Conservation (phyloP, 2,329 filamentous ascomycete species). For the Scedosporium boydii region DNA sequence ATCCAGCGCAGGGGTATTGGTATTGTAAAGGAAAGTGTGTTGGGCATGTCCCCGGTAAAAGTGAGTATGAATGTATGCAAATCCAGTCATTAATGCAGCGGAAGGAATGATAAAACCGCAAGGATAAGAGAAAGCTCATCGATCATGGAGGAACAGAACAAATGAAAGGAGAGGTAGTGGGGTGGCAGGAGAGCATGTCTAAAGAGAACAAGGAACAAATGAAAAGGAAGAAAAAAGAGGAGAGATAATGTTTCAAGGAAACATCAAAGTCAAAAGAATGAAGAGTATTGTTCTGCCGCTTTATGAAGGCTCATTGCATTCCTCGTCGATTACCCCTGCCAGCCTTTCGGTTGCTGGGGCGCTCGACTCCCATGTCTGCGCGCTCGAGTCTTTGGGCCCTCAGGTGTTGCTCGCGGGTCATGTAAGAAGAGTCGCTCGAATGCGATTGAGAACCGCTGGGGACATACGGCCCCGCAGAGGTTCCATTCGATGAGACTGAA, state of each 20-base stretch:
- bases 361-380: conserved; percentile 52
- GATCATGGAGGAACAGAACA: conserved; percentile 3
- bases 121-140: conserved; percentile 1
- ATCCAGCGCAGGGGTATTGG: too few relatives aligned
- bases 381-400: conserved; percentile 24
- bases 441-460: neutral
- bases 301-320: conserved; percentile 12
- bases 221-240: conserved; percentile 5
- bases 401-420: conserved; percentile 15
- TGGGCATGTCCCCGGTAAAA: neutral
- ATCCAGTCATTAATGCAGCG: neutral
- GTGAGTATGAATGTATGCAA: neutral
- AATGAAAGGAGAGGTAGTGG: neutral
- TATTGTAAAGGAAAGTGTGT: neutral
- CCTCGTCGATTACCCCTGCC: conserved; percentile 5
- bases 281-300: neutral
- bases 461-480: conserved; percentile 15
- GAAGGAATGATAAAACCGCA: conserved; percentile 10
- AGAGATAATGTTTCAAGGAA: neutral
- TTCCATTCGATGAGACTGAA: conserved; percentile 39
- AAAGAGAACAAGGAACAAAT: too few relatives aligned
- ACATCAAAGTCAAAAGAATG: neutral
- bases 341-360: conserved; percentile 39
- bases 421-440: conserved; percentile 6
- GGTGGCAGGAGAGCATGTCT: too few relatives aligned